Evolutionary conservation across 106 monocot species (phyloP).

Genomic region (Dendrobium catenatum): DNA sequence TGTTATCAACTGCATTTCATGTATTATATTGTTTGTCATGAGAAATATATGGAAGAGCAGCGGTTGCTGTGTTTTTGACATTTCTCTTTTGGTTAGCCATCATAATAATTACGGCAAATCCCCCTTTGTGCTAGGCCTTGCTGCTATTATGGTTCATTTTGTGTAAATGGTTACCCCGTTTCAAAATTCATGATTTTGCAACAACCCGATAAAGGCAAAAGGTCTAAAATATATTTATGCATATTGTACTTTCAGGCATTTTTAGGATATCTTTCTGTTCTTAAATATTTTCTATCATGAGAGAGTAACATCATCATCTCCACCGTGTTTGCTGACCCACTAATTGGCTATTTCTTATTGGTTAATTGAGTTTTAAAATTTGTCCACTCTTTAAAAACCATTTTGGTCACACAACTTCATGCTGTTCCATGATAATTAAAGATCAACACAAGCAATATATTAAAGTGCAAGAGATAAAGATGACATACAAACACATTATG

Average conservation of each 20-base stretch:
- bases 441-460: too few species aligned
- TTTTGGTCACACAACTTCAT: too few species aligned
- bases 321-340: neutral
- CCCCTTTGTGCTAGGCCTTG: neutral
- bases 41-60: neutral
- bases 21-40: neutral
- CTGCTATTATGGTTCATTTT: neutral
- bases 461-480: too few species aligned
- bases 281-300: neutral
- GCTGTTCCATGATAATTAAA: too few species aligned
- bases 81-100: neutral
- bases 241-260: neutral
- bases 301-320: neutral
- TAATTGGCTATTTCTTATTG: too few species aligned
- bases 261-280: neutral
- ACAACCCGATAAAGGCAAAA: neutral
- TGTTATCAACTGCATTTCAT: neutral
- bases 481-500: too few species aligned
- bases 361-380: too few species aligned
- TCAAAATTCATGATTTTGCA: neutral
- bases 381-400: too few species aligned
- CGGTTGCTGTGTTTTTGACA: neutral
- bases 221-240: neutral
- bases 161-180: neutral
- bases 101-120: neutral